Conservation (phyloP, 2,329 filamentous ascomycete species). For the Curvularia lunata region DNA sequence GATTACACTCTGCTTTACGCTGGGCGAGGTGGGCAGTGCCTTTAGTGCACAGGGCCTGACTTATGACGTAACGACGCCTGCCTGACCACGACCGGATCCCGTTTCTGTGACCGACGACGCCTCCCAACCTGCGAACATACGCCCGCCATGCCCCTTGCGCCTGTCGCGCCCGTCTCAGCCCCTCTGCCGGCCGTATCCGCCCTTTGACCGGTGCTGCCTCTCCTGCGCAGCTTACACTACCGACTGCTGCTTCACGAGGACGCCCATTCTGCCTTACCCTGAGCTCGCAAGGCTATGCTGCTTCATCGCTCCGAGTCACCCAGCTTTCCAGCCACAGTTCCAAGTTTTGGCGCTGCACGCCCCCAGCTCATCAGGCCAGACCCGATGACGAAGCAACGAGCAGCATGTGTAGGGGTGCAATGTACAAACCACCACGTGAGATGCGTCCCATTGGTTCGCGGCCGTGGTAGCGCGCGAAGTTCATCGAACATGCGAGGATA, state of each 20-base stretch:
- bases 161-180: conserved; percentile 2
- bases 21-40: conserved; percentile 21
- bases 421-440: conserved; percentile 18
- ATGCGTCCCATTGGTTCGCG: conserved; percentile 14
- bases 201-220: conserved; percentile 4
- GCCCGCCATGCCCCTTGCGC: background rate
- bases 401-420: conserved; percentile 17
- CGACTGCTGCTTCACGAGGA: background rate
- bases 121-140: background rate
- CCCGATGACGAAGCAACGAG: conserved; percentile 29
- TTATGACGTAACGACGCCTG: conserved; percentile 18
- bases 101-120: background rate
- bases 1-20: conserved; percentile 26
- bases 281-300: conserved; percentile 1
- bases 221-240: background rate
- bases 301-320: background rate
- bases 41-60: conserved; percentile 9
- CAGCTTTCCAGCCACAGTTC: conserved; percentile 9
- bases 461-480: conserved; percentile 3
- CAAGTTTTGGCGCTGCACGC: conserved; percentile 25
- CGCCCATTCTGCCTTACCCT: background rate
- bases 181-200: background rate
- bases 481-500: conserved; percentile 19
- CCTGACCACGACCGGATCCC: conserved; percentile 19
- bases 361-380: conserved; percentile 29